Evolutionary conservation across 345 rosid species (phyloP).

Genomic region (Isatis tinctoria): DNA sequence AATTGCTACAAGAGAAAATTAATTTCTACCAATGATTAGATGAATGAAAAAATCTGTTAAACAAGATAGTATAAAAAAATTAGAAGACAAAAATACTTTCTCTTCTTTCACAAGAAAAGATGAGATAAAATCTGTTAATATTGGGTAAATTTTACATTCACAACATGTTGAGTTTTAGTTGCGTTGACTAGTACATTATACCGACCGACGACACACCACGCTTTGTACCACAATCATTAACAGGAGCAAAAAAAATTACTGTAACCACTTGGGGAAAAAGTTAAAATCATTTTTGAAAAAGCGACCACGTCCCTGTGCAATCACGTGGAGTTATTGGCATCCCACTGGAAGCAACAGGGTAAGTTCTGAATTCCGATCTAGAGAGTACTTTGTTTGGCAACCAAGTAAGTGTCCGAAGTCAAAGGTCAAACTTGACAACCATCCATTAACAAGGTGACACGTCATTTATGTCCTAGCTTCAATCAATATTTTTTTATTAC

Average conservation of each 20-base stretch:
- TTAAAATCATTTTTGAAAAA: background rate
- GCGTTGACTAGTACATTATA: too few relatives aligned
- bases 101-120: background rate
- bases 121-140: background rate
- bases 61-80: too few relatives aligned
- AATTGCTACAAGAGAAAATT: too few relatives aligned
- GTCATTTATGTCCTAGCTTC: background rate
- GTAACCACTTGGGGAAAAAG: background rate
- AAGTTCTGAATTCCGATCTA: background rate
- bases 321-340: background rate
- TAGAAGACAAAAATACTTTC: too few relatives aligned
- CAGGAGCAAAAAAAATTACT: background rate
- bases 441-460: background rate
- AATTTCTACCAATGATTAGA: too few relatives aligned
- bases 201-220: too few relatives aligned
- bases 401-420: constrained; percentile 15
- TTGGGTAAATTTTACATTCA: background rate
- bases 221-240: background rate
- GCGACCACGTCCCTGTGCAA: background rate
- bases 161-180: background rate
- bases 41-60: too few relatives aligned
- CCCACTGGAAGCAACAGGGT: background rate
- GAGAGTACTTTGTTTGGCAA: constrained; percentile 14
- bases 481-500: background rate
- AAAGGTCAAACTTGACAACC: background rate